Evolutionary conservation across 768 basidiomycete genomes (phyloP), one percentile per base, ranked within the genome.

Genomic region (Suillus variegatus): DNA sequence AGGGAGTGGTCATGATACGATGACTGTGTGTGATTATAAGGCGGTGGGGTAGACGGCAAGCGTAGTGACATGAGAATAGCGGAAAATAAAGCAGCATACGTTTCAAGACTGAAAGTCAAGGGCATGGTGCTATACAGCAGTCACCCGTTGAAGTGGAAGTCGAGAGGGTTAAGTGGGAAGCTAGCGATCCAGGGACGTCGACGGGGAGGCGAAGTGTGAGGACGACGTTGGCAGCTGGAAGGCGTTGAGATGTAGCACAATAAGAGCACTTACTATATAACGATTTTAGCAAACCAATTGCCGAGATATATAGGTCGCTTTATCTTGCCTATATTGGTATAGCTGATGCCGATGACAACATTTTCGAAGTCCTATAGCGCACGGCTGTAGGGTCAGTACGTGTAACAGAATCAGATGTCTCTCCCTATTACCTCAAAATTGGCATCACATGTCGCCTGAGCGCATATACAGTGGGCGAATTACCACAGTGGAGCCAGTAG

Each of bases 11-110:
- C 28, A 18, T 46, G 22, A 22, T 36, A 22, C 20, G 16, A 40
- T 52, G 46, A 32, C 13, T 22, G 35, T 43, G 22, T 49, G 52
- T 65, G 57, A 46, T 64, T 51, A 52, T 61, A 65, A 32, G 66
- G 64, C 5, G 64, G 63, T 9, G 25, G 35, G 8, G 40, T n/a
- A 16, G 63, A 63, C 22, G 43, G 14, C n/a, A 61, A 46, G 20
- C 20, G 43, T 9, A 62, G 36, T 5, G 60, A 44, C 16, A 28
- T 54, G 10, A 62, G 60, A 22, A 67, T 25, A 2, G 44, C 32
- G 46, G 46, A 41, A 28, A 60, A 13, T 20, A 43, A 20, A 8
- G 58, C 41, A 43, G 25, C 28, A 14, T 28, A 60, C 3, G 58
- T 20, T 43, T 3, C 58, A 28, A 60, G 18, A 60, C 6, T 43